Evolutionary conservation across 371 early-diverging fungal species (phyloP).

Genomic region (Syncephalastrum contaminatum): DNA sequence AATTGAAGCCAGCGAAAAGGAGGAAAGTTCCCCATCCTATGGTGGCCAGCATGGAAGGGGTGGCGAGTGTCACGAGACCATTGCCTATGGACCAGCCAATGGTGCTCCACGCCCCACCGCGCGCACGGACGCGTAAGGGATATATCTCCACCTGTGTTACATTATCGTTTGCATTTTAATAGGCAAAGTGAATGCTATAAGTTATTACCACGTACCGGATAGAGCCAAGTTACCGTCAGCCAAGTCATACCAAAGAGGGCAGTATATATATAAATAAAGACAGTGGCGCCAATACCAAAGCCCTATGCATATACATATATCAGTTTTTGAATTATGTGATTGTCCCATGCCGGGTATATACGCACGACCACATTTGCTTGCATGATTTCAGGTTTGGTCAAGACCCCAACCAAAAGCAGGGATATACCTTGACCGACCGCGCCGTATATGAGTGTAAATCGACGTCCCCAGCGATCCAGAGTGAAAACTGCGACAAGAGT

Average conservation of each 20-base stretch:
- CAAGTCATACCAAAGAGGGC: constrained; percentile 47
- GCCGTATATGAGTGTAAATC: constrained; percentile 37
- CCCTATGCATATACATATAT: constrained; percentile 2
- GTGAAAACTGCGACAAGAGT: constrained; percentile 41
- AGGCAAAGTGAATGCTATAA: background rate
- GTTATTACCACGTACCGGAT: constrained; percentile 18
- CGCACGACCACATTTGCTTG: constrained; percentile 15
- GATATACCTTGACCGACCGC: constrained; percentile 39
- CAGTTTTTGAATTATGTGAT: background rate
- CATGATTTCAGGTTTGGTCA: constrained; percentile 35
- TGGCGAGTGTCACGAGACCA: constrained; percentile 38
- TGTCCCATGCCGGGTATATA: background rate
- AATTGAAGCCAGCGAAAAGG: constrained; percentile 35
- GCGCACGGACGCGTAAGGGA: constrained; percentile 35
- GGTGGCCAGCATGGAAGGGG: constrained; percentile 31
- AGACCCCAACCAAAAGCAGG: constrained; percentile 26
- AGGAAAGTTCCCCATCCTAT: constrained; percentile 40
- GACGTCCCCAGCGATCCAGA: constrained; percentile 34
- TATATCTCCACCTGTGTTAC: constrained; percentile 46
- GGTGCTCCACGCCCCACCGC: constrained; percentile 42
- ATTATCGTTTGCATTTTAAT: constrained; percentile 15
- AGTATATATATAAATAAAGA: constrained; percentile 37
- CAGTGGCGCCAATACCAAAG: constrained; percentile 35
- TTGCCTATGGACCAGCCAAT: constrained; percentile 44
- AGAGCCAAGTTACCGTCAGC: constrained; percentile 41